Conservation (phyloP, 192 early-diverging fungal species). For the Backusella luteola region DNA sequence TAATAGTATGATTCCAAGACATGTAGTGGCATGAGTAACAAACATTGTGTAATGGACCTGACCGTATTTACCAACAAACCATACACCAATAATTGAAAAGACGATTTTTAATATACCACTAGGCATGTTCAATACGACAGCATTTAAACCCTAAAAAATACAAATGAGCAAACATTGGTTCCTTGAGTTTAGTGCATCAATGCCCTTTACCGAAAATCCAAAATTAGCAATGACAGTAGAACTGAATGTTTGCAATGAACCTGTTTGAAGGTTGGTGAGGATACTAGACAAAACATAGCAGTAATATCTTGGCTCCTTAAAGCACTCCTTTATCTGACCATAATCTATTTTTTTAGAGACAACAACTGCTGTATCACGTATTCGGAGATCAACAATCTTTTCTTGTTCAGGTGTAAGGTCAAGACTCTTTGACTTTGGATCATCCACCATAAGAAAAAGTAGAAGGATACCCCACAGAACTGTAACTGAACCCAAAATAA, state of each 20-base stretch:
- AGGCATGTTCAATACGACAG: slow-evolving; percentile 23
- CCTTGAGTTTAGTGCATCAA: neutral
- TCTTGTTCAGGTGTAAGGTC: slow-evolving; percentile 24
- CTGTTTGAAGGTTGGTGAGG: slow-evolving; percentile 23
- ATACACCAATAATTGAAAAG: neutral
- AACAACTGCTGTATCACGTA: slow-evolving; percentile 17
- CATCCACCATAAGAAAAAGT: slow-evolving; percentile 26
- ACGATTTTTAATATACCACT: slow-evolving; percentile 11
- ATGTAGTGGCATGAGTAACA: neutral
- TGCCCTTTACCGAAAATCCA: slow-evolving; percentile 22
- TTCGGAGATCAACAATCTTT: slow-evolving; percentile 23
- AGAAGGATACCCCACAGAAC: slow-evolving; percentile 4
- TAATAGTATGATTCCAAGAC: slow-evolving; percentile 20
- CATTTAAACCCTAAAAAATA: slow-evolving; percentile 11
- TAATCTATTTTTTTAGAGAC: slow-evolving; percentile 6
- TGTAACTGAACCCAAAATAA: slow-evolving; percentile 19
- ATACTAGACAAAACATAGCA: neutral
- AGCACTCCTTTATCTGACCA: slow-evolving; percentile 23
- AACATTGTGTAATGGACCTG: neutral
- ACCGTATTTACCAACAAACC: neutral
- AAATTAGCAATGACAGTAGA: slow-evolving; percentile 14
- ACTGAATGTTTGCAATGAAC: slow-evolving; percentile 21
- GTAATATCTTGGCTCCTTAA: slow-evolving; percentile 18
- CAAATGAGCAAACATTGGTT: neutral
- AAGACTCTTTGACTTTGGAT: slow-evolving; percentile 19